Evolutionary conservation across 257 asterid genomes (phyloP), one percentile per base, ranked within the genome.

Genomic region (Leonotis leonurus): DNA sequence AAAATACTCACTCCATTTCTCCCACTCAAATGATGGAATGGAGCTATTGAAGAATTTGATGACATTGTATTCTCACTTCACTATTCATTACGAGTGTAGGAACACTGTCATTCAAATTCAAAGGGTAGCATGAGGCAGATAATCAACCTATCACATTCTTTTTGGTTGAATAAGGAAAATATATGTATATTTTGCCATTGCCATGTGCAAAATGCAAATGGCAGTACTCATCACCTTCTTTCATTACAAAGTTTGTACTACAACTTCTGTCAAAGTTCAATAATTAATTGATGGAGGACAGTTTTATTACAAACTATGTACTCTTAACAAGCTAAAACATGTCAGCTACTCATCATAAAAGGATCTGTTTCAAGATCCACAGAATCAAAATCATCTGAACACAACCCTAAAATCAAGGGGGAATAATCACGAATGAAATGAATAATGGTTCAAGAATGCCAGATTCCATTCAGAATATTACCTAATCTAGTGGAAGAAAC

Each of bases 371-470:
- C 45, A 3, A 11, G 45, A 39, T 39, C 13, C 13, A 39, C 45
- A 36, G 41, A 36, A 32, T 32, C 6, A 32, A 6, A n/a, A n/a
- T n/a, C n/a, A n/a, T n/a, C n/a, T n/a, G n/a, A n/a, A n/a, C n/a
- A n/a, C 3, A 8, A 35, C 40, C 1, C 40, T 35, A 35, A 35
- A 32, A 35, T 33, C 2, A 33, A 33, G 13, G 39, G 9, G 39
- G 39, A 33, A 37, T 37, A 1, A 1, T 13, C 14, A 66, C 37
- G 8, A 32, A 32, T 32, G 0, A 32, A 5, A 1, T 5, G 10
- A 32, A 32, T 10, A 32, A 32, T n/a, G n/a, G n/a, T 52, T 85
- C 80, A 89, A 68, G 89, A 83, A 76, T 81, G 73, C 99, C 94
- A 89, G 55, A 93, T 52, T 54, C 92, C 94, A 68, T 51, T 75